Conservation (phyloP, 495 filamentous ascomycete species). For the Chaetomium tenue region DNA sequence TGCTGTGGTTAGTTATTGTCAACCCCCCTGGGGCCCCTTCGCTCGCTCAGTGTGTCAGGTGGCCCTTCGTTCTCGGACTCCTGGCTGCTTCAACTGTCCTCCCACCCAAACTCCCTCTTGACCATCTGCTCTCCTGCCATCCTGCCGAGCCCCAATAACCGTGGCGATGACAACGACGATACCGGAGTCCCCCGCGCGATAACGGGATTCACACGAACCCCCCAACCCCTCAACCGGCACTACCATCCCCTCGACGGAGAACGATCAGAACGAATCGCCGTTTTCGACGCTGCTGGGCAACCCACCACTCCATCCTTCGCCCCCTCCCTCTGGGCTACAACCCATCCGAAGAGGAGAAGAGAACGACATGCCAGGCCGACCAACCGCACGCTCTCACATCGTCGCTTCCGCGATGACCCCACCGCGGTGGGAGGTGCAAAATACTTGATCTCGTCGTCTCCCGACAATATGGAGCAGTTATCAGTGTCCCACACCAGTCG, state of each 20-base stretch:
- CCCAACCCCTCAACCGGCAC: not conserved
- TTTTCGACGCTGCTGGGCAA: not conserved
- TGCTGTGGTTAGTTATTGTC: not conserved
- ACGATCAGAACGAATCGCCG: not conserved
- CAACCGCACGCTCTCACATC: not conserved
- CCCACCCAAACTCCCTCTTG: not conserved
- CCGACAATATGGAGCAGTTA: not conserved
- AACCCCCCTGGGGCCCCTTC: not conserved
- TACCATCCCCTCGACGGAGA: not conserved
- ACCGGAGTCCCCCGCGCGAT: not conserved
- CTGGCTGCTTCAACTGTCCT: not conserved
- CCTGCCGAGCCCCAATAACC: not conserved
- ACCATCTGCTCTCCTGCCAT: not conserved
- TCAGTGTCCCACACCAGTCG: not conserved
- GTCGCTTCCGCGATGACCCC: not conserved
- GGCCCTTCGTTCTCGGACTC: not conserved
- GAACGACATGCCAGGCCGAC: not conserved
- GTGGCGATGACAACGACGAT: not conserved
- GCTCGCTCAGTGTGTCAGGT: not conserved
- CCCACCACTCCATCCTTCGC: not conserved
- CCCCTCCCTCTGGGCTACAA: not conserved
- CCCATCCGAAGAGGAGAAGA: not conserved
- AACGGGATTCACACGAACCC: not conserved
- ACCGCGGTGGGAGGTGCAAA: not conserved
- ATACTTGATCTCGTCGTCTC: not conserved